phyloP scores from a whole-genome alignment of 805 yeast genomes.

The Brettanomyces sp. region DNA sequence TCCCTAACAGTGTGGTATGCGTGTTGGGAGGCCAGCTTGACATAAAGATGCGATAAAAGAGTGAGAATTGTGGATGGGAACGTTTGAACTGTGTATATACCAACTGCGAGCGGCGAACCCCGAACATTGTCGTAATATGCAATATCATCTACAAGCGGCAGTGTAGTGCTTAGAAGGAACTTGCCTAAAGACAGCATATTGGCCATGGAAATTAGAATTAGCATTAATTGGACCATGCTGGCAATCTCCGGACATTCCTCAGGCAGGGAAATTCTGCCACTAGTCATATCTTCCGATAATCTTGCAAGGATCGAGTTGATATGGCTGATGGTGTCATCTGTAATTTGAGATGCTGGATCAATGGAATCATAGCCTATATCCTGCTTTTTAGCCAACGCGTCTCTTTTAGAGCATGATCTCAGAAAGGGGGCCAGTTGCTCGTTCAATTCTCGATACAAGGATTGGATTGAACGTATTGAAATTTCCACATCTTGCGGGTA shows the following conservation, averaged over 20 bases:
- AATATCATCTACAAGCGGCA: conserved; percentile 34
- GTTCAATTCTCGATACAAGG: too few species aligned
- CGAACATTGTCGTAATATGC: conserved; percentile 35
- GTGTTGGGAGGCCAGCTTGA: background rate
- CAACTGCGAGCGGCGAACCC: conserved; percentile 22
- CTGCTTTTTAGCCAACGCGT: background rate
- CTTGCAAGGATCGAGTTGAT: conserved; percentile 2
- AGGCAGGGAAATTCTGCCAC: background rate
- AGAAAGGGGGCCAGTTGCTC: background rate
- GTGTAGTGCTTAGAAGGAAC: conserved; percentile 29
- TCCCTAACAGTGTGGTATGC: conserved; percentile 6
- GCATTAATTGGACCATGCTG: conserved; percentile 14
- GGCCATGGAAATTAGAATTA: conserved; percentile 14
- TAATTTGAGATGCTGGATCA: background rate
- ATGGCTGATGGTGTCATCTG: background rate
- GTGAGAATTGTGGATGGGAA: conserved; percentile 19
- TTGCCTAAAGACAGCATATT: conserved; percentile 13
- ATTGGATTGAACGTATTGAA: too few species aligned
- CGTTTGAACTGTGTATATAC: conserved; percentile 32
- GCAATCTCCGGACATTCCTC: conserved; percentile 7
- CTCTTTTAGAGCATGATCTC: background rate
- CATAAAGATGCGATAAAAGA: background rate
- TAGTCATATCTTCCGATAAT: background rate
- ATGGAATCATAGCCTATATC: conserved; percentile 1
- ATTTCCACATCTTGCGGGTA: too few species aligned